phyloP scores from a whole-genome alignment of 2,329 filamentous ascomycete species.

The Tympanopsis confertula region DNA sequence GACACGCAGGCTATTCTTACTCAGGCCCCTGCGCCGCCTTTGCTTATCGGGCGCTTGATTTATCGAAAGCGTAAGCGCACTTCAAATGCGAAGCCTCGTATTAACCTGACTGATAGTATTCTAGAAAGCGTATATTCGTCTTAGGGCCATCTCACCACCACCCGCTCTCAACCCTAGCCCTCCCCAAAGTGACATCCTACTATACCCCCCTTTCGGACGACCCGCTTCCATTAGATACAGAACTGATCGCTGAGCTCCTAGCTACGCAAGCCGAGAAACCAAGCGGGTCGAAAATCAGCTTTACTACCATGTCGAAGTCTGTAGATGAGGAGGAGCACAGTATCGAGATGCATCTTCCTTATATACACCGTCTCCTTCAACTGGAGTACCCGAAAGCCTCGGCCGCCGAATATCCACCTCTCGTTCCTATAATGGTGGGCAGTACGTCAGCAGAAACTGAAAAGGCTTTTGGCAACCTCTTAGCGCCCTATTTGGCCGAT shows the following conservation, averaged over 20 bases:
- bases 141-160: constrained; percentile 87
- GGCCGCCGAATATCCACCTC: constrained; percentile 48
- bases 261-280: constrained; percentile 16
- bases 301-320: constrained; percentile 25
- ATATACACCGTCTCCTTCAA: constrained; percentile 63
- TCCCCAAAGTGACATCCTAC: constrained; percentile 62
- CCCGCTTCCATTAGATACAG: constrained; percentile 51
- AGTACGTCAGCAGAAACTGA: constrained; percentile 58
- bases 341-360: constrained; percentile 91
- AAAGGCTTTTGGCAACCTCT: constrained; percentile 52
- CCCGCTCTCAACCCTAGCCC: constrained; percentile 65
- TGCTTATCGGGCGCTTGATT: constrained; percentile 82
- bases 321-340: constrained; percentile 66
- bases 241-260: constrained; percentile 34
- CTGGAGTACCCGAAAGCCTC: constrained; percentile 37
- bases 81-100: neutral
- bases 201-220: constrained; percentile 56
- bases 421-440: constrained; percentile 81
- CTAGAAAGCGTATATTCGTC: constrained; percentile 70
- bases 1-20: constrained; percentile 87
- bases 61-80: constrained; percentile 46
- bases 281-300: constrained; percentile 31
- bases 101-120: neutral
- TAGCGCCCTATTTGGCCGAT: constrained; percentile 69
- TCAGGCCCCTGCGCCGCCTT: constrained; percentile 87